phyloP scores from a whole-genome alignment of 2,329 filamentous ascomycete species.

The Paecilomyces variotii region DNA sequence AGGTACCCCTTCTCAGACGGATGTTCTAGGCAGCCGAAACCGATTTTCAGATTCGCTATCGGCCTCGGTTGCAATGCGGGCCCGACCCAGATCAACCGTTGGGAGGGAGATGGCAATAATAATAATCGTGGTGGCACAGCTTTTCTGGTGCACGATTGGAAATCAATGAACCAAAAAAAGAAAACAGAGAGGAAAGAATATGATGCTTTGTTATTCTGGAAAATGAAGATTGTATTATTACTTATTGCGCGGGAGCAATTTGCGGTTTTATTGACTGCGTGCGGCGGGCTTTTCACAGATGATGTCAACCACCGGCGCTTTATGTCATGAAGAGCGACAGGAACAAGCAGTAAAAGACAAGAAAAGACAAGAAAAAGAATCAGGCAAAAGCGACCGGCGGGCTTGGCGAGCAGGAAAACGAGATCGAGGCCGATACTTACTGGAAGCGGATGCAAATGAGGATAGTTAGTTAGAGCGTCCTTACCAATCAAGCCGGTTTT shows the following conservation, averaged over 20 bases:
- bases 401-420: neutral
- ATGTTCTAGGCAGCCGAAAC: too few relatives aligned
- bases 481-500: neutral
- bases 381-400: neutral
- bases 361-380: neutral
- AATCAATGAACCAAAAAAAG: neutral
- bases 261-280: neutral
- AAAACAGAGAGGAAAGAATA: neutral
- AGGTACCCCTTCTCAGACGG: too few relatives aligned
- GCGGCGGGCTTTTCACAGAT: neutral
- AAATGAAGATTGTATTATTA: too few relatives aligned
- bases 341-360: neutral
- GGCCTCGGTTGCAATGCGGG: neutral
- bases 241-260: neutral
- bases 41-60: neutral
- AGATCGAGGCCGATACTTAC: neutral
- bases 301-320: neutral
- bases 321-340: neutral
- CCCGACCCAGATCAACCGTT: neutral
- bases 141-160: neutral
- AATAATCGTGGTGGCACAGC: neutral
- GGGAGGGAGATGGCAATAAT: neutral
- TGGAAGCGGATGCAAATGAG: neutral
- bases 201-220: neutral
- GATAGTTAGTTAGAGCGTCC: neutral